phyloP scores from a whole-genome alignment of 164 flowering plant genomes.

The Kalanchoe fedtschenkoi region DNA sequence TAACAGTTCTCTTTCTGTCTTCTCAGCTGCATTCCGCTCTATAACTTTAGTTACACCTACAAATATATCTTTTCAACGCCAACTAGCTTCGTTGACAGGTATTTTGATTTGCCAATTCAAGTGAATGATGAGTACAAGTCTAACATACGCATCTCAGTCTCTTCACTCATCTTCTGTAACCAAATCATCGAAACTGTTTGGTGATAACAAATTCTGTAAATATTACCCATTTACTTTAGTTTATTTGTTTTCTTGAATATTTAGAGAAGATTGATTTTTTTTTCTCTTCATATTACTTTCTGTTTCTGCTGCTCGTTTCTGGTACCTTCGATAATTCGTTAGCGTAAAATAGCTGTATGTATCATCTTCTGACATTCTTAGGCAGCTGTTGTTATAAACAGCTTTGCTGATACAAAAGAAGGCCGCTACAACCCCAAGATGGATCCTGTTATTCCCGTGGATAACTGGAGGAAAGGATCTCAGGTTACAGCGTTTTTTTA shows the following conservation, averaged over 20 bases:
- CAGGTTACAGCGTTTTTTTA: slow-evolving; percentile 43
- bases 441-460: slow-evolving; percentile 74
- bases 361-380: not conserved
- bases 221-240: not conserved
- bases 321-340: not conserved
- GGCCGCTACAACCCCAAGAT: slow-evolving; percentile 95
- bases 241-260: not conserved
- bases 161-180: not conserved
- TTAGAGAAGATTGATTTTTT: not conserved
- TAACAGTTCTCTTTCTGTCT: not conserved
- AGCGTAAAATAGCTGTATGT: not conserved
- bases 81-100: slow-evolving; percentile 98
- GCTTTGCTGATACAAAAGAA: slow-evolving; percentile 91
- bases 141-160: too few relatives aligned
- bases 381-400: slow-evolving; percentile 26
- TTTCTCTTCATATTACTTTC: not conserved
- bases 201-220: not conserved
- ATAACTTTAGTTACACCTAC: slow-evolving; percentile 93
- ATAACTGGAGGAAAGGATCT: slow-evolving; percentile 97
- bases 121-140: too few relatives aligned
- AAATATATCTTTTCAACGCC: slow-evolving; percentile 86
- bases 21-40: slow-evolving; percentile 93
- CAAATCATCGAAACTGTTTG: not conserved
- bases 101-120: not conserved
- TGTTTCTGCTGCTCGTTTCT: not conserved